These are phyloP conservation scores for Cicer chorassanicum DNA, from an alignment of 306 rosid species.

Conservation along the genomic window DNA sequence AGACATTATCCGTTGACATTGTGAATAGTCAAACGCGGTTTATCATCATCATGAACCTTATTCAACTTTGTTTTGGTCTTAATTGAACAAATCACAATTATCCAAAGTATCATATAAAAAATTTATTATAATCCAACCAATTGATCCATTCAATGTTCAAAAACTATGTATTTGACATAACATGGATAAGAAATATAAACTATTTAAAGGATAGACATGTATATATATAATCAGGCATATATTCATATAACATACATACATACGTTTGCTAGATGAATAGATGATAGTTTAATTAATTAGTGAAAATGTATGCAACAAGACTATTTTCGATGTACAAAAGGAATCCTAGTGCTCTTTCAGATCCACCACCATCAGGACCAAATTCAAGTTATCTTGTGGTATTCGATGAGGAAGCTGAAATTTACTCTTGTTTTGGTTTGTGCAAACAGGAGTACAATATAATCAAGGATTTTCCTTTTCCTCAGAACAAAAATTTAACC, in stretches of 20 bases:
- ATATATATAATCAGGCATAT: not conserved
- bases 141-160: not conserved
- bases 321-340: slow-evolving; percentile 45
- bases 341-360: slow-evolving; percentile 37
- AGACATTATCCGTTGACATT: too few species aligned
- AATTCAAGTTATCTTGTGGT: slow-evolving; percentile 49
- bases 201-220: not conserved
- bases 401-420: slow-evolving; percentile 48
- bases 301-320: slow-evolving; percentile 53
- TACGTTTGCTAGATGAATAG: too few species aligned
- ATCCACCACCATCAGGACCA: slow-evolving; percentile 48
- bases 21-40: too few species aligned
- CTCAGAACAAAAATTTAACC: slow-evolving; percentile 52
- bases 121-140: too few species aligned
- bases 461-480: slow-evolving; percentile 48
- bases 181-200: not conserved
- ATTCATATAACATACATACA: too few species aligned
- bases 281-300: not conserved
- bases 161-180: not conserved
- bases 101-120: too few species aligned
- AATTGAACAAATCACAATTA: too few species aligned
- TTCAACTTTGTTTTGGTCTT: too few species aligned
- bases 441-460: not conserved
- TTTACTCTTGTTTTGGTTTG: slow-evolving; percentile 35
- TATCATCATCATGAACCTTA: too few species aligned